Evolutionary conservation across 768 basidiomycete species (phyloP), one percentile per base, ranked within the genome.

Genomic region (Austroboletus eburneus): DNA sequence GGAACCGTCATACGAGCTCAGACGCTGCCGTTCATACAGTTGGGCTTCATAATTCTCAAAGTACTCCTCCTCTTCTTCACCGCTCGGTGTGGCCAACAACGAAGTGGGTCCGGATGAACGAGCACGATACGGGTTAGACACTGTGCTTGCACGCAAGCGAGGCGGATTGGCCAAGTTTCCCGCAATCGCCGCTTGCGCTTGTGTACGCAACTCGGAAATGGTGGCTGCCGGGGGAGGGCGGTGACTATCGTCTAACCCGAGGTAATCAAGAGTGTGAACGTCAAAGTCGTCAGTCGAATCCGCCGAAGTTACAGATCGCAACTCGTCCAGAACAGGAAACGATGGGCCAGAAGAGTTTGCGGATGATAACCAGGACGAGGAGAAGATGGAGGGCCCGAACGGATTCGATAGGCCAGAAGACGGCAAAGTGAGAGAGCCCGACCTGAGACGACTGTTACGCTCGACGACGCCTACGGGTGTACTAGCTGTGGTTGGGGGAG

Each of bases 181-280:
- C 22, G 89, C 85, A 62, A 94, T 91, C 30, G 88, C 92, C 37
- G 87, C 86, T 66, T 93, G 91, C 32, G 89, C 87, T 62, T 93
- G 92, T 54, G 79, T 88, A 57, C 91, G 85, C 50, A 94, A 72
- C 68, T 94, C 93, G 17, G 88, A 81, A 50, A 94, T 83, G 32
- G 91, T 92, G 10, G 91, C 91, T 5, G 91, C 88, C 3, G 84
- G 84, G n/a, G 87, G 63, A 42, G 79, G 81, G 43, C 84, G 78
- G 55, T 78, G 73, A 46, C 74, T 70, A 52, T 91, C 94, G 57
- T 93, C 95, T 57, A 98, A 76, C 36, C 95, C 95, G 41, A 98
- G 87, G 67, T 97, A 97, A 67, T 96, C 94, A 50, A 98, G 79
- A 22, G 95, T 97, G 61, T 92, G 91, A 37, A 93, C 88, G 57